Conservation (phyloP, 768 basidiomycete species). For the Agaricus subrufescens region DNA sequence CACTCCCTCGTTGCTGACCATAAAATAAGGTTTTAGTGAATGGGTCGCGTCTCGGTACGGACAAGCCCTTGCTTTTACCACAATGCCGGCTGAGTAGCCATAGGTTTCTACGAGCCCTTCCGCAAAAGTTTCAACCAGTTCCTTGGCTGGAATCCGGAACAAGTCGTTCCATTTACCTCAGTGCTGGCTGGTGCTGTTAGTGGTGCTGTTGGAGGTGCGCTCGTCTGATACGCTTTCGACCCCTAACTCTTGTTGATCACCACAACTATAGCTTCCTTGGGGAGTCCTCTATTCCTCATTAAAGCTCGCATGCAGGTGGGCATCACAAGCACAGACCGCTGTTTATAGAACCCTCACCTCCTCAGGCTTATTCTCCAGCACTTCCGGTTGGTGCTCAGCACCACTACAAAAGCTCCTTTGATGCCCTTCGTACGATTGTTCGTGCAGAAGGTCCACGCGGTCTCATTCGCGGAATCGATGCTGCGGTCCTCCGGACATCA, state of each 20-base stretch:
- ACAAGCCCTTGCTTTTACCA: background rate
- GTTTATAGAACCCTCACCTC: background rate
- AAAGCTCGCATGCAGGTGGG: conserved; percentile 95
- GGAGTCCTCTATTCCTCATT: conserved; percentile 90
- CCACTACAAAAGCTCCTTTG: conserved; percentile 77
- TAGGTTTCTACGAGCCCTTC: conserved; percentile 96
- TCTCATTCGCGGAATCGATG: conserved; percentile 86
- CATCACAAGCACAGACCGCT: background rate
- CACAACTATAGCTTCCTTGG: conserved; percentile 51
- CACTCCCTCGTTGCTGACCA: background rate
- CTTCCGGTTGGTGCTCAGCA: conserved; percentile 95
- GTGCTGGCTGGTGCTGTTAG: conserved; percentile 84
- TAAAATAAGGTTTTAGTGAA: conserved; percentile 75
- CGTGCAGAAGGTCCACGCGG: conserved; percentile 74
- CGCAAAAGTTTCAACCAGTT: conserved; percentile 66
- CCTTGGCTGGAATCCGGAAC: conserved; percentile 57
- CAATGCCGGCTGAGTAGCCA: background rate
- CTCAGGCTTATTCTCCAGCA: conserved; percentile 87
- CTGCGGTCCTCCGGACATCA: conserved; percentile 87
- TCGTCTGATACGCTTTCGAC: background rate
- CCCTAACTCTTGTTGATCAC: conserved; percentile 1
- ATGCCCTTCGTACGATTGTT: conserved; percentile 80
- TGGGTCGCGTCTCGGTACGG: conserved; percentile 78
- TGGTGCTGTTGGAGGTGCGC: conserved; percentile 83
- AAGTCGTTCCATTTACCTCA: conserved; percentile 73